Evolutionary conservation across 192 early-diverging fungal genomes (phyloP).

Genomic region (Borealophlyctis nickersoniae): DNA sequence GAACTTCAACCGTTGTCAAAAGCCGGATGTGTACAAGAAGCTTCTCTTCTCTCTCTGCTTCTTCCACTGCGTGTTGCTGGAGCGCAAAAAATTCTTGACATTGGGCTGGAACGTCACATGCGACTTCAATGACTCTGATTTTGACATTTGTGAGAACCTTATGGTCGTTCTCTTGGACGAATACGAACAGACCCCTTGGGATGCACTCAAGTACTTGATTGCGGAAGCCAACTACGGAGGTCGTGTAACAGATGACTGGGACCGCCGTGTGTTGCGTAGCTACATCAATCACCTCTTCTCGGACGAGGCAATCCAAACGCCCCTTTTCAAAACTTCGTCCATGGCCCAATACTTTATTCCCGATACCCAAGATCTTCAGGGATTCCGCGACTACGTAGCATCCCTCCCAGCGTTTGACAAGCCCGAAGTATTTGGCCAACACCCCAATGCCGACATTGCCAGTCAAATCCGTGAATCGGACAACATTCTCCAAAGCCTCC

Average conservation of each 20-base stretch:
- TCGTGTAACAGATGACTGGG: conserved; percentile 62
- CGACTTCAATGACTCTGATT: conserved; percentile 66
- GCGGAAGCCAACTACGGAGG: conserved; percentile 67
- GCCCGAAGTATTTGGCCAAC: conserved; percentile 66
- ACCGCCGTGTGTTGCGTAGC: conserved; percentile 52
- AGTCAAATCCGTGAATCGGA: conserved; percentile 56
- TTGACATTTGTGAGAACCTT: conserved; percentile 61
- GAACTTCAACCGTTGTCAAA: conserved; percentile 40
- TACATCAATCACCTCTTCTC: conserved; percentile 58
- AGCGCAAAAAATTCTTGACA: conserved; percentile 62
- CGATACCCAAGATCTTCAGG: conserved; percentile 38
- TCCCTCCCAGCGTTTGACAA: conserved; percentile 53
- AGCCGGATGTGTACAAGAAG: conserved; percentile 50
- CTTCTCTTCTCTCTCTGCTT: conserved; percentile 56
- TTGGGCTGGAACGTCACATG: conserved; percentile 62
- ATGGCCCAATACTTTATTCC: conserved; percentile 54
- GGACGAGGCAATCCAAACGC: conserved; percentile 51
- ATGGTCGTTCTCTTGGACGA: conserved; percentile 56
- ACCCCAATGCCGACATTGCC: conserved; percentile 63
- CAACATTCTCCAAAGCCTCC: conserved; percentile 44
- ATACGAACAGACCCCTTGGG: conserved; percentile 58
- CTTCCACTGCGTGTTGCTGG: conserved; percentile 57
- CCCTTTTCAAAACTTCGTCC: conserved; percentile 48
- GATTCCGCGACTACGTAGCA: conserved; percentile 50
- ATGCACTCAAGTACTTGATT: conserved; percentile 62